phyloP scores from a whole-genome alignment of 371 early-diverging fungal genomes.

The Pancytospora epiphaga region DNA sequence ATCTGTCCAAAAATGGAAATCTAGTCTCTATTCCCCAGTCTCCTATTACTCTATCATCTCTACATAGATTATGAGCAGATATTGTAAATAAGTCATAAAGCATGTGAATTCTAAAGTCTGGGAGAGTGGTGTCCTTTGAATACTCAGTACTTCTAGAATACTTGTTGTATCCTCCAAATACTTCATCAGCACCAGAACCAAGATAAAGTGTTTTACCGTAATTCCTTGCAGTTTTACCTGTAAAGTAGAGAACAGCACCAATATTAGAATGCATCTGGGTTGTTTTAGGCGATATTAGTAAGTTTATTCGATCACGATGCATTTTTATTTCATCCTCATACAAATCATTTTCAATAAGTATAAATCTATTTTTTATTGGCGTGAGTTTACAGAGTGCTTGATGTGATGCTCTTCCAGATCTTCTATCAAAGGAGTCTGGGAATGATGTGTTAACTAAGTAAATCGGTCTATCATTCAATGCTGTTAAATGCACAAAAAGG shows the following conservation, averaged over 20 bases:
- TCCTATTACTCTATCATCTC: constrained; percentile 47
- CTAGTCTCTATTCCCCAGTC: constrained; percentile 37
- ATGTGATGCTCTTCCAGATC: constrained; percentile 3
- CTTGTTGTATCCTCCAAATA: constrained; percentile 53
- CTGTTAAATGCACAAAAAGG: constrained; percentile 19
- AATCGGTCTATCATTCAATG: background rate
- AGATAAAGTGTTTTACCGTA: constrained; percentile 24
- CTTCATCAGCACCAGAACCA: constrained; percentile 55
- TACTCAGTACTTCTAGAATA: constrained; percentile 13
- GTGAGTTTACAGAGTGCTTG: constrained; percentile 15
- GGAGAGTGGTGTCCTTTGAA: background rate
- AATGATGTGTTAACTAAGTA: constrained; percentile 50
- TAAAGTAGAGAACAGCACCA: constrained; percentile 28
- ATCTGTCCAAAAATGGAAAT: constrained; percentile 43
- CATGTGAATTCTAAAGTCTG: constrained; percentile 16
- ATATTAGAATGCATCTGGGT: constrained; percentile 49
- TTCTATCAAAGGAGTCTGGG: constrained; percentile 32
- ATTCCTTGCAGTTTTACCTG: constrained; percentile 26
- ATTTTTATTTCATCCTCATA: constrained; percentile 10
- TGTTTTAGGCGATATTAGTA: constrained; percentile 38
- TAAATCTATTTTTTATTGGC: constrained; percentile 13
- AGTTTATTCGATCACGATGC: constrained; percentile 11
- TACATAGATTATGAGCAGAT: constrained; percentile 39
- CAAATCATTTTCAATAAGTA: constrained; percentile 43
- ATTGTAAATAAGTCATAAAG: constrained; percentile 41